These are phyloP conservation scores for Ceriops tagal DNA, from an alignment of 345 rosid genomes.

Conservation along the genomic window DNA sequence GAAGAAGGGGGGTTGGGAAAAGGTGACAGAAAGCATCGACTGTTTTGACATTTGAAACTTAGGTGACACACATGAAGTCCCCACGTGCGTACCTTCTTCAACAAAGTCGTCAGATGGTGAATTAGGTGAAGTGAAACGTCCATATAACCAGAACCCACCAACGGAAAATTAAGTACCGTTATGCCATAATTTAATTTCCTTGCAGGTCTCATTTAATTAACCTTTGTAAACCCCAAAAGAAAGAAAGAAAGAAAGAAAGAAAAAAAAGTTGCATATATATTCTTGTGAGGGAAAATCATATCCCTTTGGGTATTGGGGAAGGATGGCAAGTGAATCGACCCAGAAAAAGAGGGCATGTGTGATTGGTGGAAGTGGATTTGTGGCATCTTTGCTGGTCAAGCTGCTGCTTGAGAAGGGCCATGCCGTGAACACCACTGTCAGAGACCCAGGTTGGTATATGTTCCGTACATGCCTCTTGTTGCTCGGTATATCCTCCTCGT, in stretches of 20 bases:
- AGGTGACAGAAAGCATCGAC: no score
- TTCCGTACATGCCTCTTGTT: not conserved
- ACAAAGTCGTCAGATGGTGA: no score
- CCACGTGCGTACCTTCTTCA: conserved; percentile 35
- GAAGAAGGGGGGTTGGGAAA: no score
- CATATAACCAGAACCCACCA: no score
- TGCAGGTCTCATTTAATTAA: not conserved
- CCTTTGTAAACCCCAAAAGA: not conserved
- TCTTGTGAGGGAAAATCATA: not conserved
- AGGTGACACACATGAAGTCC: not conserved
- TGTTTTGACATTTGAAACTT: not conserved
- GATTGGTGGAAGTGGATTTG: conserved; percentile 70
- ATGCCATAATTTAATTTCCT: not conserved
- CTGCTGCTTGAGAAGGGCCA: conserved; percentile 69
- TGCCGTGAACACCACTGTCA: conserved; percentile 75
- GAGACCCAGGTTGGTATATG: conserved; percentile 54
- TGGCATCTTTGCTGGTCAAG: conserved; percentile 72
- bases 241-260: not conserved
- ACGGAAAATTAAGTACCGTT: conserved; percentile 7
- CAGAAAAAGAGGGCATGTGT: conserved; percentile 63
- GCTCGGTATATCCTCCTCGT: not conserved
- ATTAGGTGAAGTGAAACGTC: not conserved
- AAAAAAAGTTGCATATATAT: no score
- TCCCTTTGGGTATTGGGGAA: not conserved
- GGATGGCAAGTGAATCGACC: conserved; percentile 26